Evolutionary conservation across 2,329 filamentous ascomycete species (phyloP), one percentile per base, ranked within the genome.

Genomic region (Fusarium sp.): DNA sequence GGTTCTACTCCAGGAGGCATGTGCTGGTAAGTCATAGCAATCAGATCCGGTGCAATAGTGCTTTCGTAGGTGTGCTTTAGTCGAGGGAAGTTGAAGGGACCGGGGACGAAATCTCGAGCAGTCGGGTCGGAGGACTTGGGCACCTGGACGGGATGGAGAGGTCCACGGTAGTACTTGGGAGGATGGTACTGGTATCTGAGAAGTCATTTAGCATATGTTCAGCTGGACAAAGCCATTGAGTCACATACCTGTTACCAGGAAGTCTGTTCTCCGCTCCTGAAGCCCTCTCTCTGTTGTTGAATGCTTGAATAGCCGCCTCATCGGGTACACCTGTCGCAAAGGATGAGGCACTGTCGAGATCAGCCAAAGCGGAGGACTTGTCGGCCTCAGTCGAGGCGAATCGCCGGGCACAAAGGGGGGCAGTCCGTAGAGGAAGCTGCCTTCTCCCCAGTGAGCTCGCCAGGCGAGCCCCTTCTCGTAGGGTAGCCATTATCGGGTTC

Each of bases 81-180:
- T 55, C 96, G 92, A 14, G 95, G 92, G 49, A 92, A 85, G 76
- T 90, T 92, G 84, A 98, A 99, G 3, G 96, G 96, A 0, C 96
- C 96, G 1, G 96, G 94, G 25, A 92, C 85, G 79, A 96, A 99
- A 76, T 93, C 85, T 76, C 96, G 91, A 61, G 96, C 97, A 27
- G 91, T 87, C 1, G 94, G 94, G 75, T 97, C 92, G 66, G 94
- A 96, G 51, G 90, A 87, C 39, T 89, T 86, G n/a, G 93, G 95
- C 61, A 93, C 92, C 82, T 97, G 93, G 75, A 97, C 89, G 50
- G 96, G 96, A 78, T 98, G 94, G 23, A 98, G 85, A 68, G 94
- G 94, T 57, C 96, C 96, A 75, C 95, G 92, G 80, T 97, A 90
- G 86, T 94, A 99, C 82, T 95, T 96, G 67, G 96, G 96, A 50